These are phyloP conservation scores for Solanum chmielewskii DNA, from an alignment of 257 asterid genomes.

Conservation along the genomic window DNA sequence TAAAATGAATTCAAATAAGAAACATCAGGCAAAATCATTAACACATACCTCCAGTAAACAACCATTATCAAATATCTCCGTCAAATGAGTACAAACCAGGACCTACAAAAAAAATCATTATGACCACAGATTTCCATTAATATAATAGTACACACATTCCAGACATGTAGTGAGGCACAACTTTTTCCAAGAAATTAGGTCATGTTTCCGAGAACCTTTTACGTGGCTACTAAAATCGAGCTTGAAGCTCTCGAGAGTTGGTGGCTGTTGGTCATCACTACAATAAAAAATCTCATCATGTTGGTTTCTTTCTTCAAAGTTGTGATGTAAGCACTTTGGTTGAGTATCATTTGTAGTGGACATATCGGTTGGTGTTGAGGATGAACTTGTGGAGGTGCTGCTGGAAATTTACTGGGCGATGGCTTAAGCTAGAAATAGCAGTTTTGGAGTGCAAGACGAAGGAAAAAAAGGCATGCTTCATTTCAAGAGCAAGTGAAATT, in stretches of 20 bases:
- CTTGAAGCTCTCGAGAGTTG: neutral
- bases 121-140: neutral
- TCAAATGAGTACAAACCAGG: slow-evolving; percentile 84
- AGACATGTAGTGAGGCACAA: neutral
- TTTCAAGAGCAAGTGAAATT: neutral
- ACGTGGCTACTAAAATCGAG: neutral
- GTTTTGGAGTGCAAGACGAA: neutral
- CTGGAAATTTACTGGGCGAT: neutral
- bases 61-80: slow-evolving; percentile 73
- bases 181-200: neutral
- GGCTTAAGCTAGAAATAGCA: neutral
- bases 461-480: neutral
- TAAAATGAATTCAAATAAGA: slow-evolving; percentile 1
- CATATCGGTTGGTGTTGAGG: neutral
- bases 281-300: neutral
- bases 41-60: slow-evolving; percentile 55
- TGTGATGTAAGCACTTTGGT: neutral
- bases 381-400: neutral
- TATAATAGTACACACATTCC: neutral
- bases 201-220: neutral
- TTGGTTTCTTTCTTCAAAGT: neutral
- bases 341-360: neutral
- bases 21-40: slow-evolving; percentile 3
- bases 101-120: slow-evolving; percentile 39
- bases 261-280: neutral